A percentile compares a stretch with the other conserved stretches of the same genome.
These are phyloP conservation scores for Colletotrichum melonis DNA, from an alignment of 2,329 filamentous ascomycete species.

Conservation along the genomic window DNA sequence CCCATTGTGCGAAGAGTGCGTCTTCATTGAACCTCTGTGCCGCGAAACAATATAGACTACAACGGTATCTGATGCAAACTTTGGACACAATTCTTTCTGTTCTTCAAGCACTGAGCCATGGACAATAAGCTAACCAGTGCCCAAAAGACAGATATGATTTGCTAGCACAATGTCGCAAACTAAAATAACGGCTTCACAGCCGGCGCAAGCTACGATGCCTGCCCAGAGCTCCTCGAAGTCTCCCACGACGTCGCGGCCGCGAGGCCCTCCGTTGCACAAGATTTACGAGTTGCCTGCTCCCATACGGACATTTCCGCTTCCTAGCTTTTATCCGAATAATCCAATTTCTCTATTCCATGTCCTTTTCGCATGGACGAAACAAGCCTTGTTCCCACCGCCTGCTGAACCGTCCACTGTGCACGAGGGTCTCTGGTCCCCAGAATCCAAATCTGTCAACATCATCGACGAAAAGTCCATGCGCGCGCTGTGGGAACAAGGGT, in stretches of 20 bases:
- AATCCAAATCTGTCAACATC: conserved; percentile 86
- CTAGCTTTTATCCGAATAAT: conserved; percentile 90
- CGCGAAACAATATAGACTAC: conserved; percentile 83
- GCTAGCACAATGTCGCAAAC: conserved; percentile 56
- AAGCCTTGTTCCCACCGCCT: conserved; percentile 74
- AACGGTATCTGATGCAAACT: conserved; percentile 89
- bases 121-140: conserved; percentile 34
- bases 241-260: conserved; percentile 40
- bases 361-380: conserved; percentile 79
- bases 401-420: conserved; percentile 74
- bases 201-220: conserved; percentile 23
- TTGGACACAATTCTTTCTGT: conserved; percentile 32
- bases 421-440: conserved; percentile 81
- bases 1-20: conserved; percentile 67
- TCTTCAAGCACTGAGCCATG: background rate
- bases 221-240: conserved; percentile 37
- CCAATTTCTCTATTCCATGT: conserved; percentile 89
- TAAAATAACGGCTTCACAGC: conserved; percentile 33
- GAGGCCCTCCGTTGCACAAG: conserved; percentile 66
- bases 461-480: conserved; percentile 80
- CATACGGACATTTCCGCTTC: conserved; percentile 84
- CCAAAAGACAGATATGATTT: conserved; percentile 60
- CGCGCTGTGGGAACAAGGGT: conserved; percentile 94
- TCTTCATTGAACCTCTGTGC: conserved; percentile 71
- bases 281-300: conserved; percentile 87